Evolutionary conservation across 352 stramenopile species (phyloP).

Genomic region (Globisporangium takayamanum): DNA sequence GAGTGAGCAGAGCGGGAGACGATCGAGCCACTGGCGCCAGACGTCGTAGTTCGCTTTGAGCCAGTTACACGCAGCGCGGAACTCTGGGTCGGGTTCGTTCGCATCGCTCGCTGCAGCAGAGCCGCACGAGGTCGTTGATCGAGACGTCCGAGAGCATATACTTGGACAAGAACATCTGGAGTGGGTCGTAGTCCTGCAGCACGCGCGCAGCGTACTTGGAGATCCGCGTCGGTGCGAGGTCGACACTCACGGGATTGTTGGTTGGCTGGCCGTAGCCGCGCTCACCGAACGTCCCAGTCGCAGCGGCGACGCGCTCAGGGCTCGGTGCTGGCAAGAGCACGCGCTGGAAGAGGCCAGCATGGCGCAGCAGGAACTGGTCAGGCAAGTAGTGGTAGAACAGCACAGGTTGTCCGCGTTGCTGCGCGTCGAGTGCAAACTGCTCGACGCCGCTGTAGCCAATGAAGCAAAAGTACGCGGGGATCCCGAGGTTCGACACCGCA

Average conservation of each 20-base stretch:
- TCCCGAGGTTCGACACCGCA: constrained; percentile 32
- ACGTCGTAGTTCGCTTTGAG: constrained; percentile 40
- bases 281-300: constrained; percentile 37
- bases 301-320: constrained; percentile 22
- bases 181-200: constrained; percentile 2
- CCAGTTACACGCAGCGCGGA: constrained; percentile 41
- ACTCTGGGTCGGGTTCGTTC: constrained; percentile 21
- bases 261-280: constrained; percentile 37
- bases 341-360: constrained; percentile 34
- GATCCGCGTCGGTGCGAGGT: constrained; percentile 31
- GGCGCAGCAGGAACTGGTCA: constrained; percentile 32
- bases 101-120: constrained; percentile 4
- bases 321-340: constrained; percentile 31
- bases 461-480: constrained; percentile 66
- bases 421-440: constrained; percentile 26
- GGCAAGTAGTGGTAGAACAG: constrained; percentile 56
- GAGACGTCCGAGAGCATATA: constrained; percentile 26
- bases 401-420: constrained; percentile 17
- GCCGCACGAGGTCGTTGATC: constrained; percentile 30
- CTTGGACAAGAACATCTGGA: constrained; percentile 24
- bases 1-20: constrained; percentile 19
- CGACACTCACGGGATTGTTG: constrained; percentile 34
- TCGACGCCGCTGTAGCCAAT: constrained; percentile 32
- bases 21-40: constrained; percentile 42
- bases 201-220: constrained; percentile 26